Conservation (phyloP, 768 basidiomycete species). For the Lactarius sp. region DNA sequence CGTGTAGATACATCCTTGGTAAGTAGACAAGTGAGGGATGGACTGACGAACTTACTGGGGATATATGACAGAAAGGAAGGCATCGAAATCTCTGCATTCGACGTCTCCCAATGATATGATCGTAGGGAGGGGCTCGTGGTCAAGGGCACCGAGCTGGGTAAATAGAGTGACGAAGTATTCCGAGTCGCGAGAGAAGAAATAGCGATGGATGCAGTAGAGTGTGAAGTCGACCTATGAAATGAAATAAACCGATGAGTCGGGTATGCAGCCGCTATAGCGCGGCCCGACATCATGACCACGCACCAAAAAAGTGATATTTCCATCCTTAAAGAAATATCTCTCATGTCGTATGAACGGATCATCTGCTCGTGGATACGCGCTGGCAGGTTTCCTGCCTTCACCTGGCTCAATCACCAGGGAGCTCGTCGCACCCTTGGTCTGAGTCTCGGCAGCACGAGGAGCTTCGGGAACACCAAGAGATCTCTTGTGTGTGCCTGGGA, state of each 20-base stretch:
- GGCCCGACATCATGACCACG: not conserved
- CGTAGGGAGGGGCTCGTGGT: not conserved
- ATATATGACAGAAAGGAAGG: slow-evolving; percentile 13
- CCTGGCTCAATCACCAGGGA: not conserved
- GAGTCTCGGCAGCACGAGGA: not conserved
- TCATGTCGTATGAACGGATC: not conserved
- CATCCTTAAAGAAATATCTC: slow-evolving; percentile 12
- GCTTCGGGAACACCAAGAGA: not conserved
- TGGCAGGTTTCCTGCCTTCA: not conserved
- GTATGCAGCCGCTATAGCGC: not conserved
- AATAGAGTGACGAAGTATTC: slow-evolving; percentile 3
- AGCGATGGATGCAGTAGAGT: slow-evolving; percentile 10
- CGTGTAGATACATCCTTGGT: not conserved
- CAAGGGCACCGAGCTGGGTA: not conserved
- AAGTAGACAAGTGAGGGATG: too few relatives aligned
- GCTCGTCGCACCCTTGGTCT: not conserved
- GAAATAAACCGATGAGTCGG: not conserved
- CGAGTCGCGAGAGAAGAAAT: slow-evolving; percentile 19
- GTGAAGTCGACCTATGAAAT: slow-evolving; percentile 2
- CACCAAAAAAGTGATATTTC: slow-evolving; percentile 15
- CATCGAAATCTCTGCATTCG: slow-evolving; percentile 14
- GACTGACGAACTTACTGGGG: slow-evolving; percentile 1
- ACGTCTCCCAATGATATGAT: slow-evolving; percentile 5
- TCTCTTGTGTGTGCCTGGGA: not conserved
- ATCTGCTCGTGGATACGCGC: too few relatives aligned